Conservation (phyloP, 1,284 basidiomycete species). For the Moesziomyces antarcticus region DNA sequence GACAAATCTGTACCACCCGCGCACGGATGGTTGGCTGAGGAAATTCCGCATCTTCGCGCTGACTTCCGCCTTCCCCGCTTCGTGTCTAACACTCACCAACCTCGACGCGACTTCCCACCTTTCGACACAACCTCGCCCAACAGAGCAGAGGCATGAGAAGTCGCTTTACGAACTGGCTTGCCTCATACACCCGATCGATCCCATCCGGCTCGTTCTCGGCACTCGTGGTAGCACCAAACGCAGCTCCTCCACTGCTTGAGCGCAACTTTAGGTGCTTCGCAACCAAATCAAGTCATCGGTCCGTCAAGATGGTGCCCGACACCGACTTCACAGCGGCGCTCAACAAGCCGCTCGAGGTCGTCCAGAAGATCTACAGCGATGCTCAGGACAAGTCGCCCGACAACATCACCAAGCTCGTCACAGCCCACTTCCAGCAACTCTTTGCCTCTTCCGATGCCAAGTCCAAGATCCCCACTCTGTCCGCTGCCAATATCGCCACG, state of each 20-base stretch:
- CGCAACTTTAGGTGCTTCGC: not conserved
- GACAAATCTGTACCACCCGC: too few relatives aligned
- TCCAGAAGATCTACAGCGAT: constrained; percentile 44
- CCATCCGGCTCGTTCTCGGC: too few relatives aligned
- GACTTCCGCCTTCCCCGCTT: not conserved
- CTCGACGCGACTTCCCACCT: not conserved
- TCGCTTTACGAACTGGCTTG: not conserved
- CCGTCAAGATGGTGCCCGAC: constrained; percentile 48
- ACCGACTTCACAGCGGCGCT: constrained; percentile 49
- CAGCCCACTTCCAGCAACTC: constrained; percentile 37
- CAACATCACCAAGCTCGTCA: constrained; percentile 35
- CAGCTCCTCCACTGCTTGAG: not conserved
- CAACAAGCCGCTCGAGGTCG: constrained; percentile 41
- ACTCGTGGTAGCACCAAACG: not conserved
- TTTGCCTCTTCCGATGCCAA: constrained; percentile 41
- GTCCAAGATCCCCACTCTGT: constrained; percentile 39
- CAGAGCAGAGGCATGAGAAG: not conserved
- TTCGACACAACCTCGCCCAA: not conserved
- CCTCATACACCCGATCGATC: not conserved
- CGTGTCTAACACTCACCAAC: not conserved
- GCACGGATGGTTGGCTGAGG: not conserved
- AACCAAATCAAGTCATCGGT: not conserved
- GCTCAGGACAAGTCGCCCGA: constrained; percentile 32
- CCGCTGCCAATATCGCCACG: constrained; percentile 18
- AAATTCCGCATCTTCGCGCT: not conserved